These are phyloP conservation scores for Penicillium sp. DNA, from an alignment of 2,329 filamentous ascomycete genomes.

Conservation along the genomic window DNA sequence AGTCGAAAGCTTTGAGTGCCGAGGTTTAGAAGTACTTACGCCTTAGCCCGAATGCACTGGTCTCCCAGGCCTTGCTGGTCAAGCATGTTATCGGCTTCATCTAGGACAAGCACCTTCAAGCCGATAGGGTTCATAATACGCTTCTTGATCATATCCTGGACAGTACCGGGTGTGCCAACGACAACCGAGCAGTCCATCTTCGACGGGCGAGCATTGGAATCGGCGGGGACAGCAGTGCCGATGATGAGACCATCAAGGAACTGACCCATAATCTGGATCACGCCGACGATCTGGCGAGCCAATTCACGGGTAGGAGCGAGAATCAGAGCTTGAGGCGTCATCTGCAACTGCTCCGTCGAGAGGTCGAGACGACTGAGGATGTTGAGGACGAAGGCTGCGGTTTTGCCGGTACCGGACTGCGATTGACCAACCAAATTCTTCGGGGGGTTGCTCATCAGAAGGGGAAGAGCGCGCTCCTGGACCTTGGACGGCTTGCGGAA, in stretches of 20 bases:
- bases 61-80: constrained; percentile 94
- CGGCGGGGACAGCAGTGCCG: constrained; percentile 75
- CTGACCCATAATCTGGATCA: constrained; percentile 77
- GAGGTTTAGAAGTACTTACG: constrained; percentile 52
- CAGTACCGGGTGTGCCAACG: constrained; percentile 90
- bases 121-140: constrained; percentile 68
- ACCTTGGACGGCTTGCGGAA: constrained; percentile 97
- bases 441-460: constrained; percentile 83
- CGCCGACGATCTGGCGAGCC: constrained; percentile 87
- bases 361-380: constrained; percentile 84
- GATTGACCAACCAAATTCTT: constrained; percentile 96
- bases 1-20: constrained; percentile 23
- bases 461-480: constrained; percentile 87
- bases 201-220: constrained; percentile 66
- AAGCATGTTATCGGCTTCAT: constrained; percentile 98
- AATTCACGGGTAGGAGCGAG: constrained; percentile 87
- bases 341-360: constrained; percentile 53
- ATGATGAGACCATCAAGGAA: constrained; percentile 75
- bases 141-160: constrained; percentile 79
- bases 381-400: constrained; percentile 91
- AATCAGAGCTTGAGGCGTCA: constrained; percentile 74
- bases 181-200: constrained; percentile 74
- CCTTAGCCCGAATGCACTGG: constrained; percentile 87
- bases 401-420: constrained; percentile 98
- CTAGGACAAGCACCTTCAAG: constrained; percentile 81